phyloP scores from a whole-genome alignment of 192 early-diverging fungal genomes.

The Rhizoclosmatium globosum region DNA sequence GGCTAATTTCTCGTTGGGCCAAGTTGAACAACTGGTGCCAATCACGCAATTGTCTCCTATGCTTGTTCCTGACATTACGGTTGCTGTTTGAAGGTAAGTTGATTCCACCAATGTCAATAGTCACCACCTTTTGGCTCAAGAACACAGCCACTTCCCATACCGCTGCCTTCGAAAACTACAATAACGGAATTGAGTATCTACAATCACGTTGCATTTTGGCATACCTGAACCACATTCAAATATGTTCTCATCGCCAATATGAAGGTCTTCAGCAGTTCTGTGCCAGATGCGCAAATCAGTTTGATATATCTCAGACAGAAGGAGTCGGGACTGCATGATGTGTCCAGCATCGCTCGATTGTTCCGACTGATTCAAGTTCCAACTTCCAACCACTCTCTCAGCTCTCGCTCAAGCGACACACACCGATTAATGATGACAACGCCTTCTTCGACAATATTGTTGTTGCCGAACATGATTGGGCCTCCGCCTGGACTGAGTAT shows the following conservation, averaged over 20 bases:
- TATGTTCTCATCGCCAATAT: constrained; percentile 77
- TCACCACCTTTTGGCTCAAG: constrained; percentile 69
- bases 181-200: neutral
- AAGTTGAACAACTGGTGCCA: constrained; percentile 70
- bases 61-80: constrained; percentile 60
- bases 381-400: neutral
- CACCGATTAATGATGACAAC: constrained; percentile 76
- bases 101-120: neutral
- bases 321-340: neutral
- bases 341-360: neutral
- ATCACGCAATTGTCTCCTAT: constrained; percentile 78
- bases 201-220: constrained; percentile 24
- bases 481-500: constrained; percentile 69
- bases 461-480: constrained; percentile 72
- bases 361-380: neutral
- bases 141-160: constrained; percentile 70
- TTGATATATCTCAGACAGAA: neutral
- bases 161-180: constrained; percentile 69
- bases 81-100: constrained; percentile 49
- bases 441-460: constrained; percentile 82
- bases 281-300: neutral
- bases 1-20: constrained; percentile 62
- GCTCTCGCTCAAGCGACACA: neutral
- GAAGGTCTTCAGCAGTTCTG: constrained; percentile 47
- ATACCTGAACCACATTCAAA: constrained; percentile 79